A percentile compares a stretch with the other conserved stretches of the same genome.
These are phyloP conservation scores for Albophoma yamanashiensis DNA, from an alignment of 2,329 filamentous ascomycete genomes.

Conservation along the genomic window DNA sequence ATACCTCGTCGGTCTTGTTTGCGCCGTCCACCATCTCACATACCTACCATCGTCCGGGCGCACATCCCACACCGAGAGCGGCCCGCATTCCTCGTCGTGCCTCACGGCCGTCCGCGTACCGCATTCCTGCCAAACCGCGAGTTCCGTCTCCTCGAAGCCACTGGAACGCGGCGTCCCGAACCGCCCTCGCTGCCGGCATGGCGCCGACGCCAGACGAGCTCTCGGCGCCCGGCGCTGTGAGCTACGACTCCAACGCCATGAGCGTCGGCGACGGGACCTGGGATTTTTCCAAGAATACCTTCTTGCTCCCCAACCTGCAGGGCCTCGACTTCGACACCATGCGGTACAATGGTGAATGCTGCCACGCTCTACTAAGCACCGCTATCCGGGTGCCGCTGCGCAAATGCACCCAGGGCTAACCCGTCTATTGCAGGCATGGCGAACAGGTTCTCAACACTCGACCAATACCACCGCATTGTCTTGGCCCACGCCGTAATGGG, in stretches of 20 bases:
- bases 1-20: background rate
- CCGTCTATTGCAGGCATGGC: conserved; percentile 55
- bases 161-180: conserved; percentile 11
- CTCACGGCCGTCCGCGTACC: background rate
- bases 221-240: conserved; percentile 60
- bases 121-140: background rate
- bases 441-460: conserved; percentile 61
- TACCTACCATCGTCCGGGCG: background rate
- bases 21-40: background rate
- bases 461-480: conserved; percentile 62
- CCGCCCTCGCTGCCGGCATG: conserved; percentile 36
- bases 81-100: background rate
- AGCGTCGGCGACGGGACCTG: conserved; percentile 74
- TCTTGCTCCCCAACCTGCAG: conserved; percentile 66
- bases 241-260: conserved; percentile 65
- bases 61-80: background rate
- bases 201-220: conserved; percentile 48
- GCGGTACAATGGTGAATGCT: conserved; percentile 67
- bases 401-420: background rate
- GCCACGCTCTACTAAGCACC: too few relatives aligned
- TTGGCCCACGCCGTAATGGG: conserved; percentile 62
- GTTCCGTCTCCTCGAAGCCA: conserved; percentile 2
- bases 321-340: conserved; percentile 73
- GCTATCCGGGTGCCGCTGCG: background rate
- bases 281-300: conserved; percentile 67